Base-by-base conservation (phyloP, 164 flowering plant species). In the Umbilicus rupestris region DNA sequence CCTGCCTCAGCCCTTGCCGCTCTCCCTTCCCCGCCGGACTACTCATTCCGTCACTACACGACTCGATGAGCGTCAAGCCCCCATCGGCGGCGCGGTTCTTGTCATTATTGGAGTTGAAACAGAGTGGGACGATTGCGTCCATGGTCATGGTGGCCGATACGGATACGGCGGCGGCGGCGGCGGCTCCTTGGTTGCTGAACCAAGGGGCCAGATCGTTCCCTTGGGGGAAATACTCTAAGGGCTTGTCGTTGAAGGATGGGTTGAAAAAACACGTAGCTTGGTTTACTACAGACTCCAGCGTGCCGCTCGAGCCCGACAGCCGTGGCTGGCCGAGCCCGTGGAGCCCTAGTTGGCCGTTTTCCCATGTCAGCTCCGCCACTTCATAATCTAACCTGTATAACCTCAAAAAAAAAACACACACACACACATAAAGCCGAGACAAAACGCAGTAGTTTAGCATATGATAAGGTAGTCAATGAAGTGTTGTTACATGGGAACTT, bases 311-410 rank as follows among this genome's bases (percentile, higher is more conserved):
- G 37, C 78, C 75, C 26, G 85, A 78, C 75, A 78, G 82, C 4
- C 90, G 82, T 39, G 89, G 90, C 1, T 72, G 82, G 0, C 87
- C 90, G 3, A 92, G 69, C 5, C 88, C 89, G 74, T 92, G 92
- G 88, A 89, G 76, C 62, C 86, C 78, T 60, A 86, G 63, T 60
- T 91, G 93, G 4, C 97, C 97, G 66, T 88, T 88, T 69, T 87
- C 85, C 97, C 96, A 91, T 29, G 89, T 89, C 68, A 91, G 74
- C 79, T 91, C 97, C 28, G 96, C 89, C 35, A 92, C 89, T 70
- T 84, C 94, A 50, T 84, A 86, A 70, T 84, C 90, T 39, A 76
- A 85, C 84, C 60, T 35, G 63, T 16, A 1, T 44, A n/a, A 42
- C 2, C 31, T n/a, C 39, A 4, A 22, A 41, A 30, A 7, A 17